Percentiles rank a stretch among this genome's conserved stretches.
Conservation (phyloP, 1,284 basidiomycete genomes). For the Rhodotorula sp. region DNA sequence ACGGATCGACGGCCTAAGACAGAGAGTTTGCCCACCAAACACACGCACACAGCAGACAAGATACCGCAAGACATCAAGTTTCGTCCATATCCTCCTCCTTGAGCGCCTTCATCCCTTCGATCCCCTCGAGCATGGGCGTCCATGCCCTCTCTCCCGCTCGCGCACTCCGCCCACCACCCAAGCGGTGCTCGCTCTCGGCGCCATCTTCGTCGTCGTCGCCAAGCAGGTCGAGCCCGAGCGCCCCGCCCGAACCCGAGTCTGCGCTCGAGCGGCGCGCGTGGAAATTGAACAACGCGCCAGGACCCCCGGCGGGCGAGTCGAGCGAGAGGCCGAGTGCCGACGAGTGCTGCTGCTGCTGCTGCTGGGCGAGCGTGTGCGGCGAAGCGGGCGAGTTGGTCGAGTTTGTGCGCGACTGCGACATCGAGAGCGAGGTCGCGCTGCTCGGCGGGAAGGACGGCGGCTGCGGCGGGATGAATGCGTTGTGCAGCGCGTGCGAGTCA, state of each 20-base stretch:
- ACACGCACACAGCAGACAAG: too few relatives aligned
- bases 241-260: not conserved
- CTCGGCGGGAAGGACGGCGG: conserved; percentile 6
- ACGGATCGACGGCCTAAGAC: too few relatives aligned
- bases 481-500: not conserved
- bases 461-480: conserved; percentile 1
- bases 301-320: not conserved
- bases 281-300: not conserved
- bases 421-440: not conserved
- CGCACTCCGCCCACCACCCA: not conserved
- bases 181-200: not conserved
- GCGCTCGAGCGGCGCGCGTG: not conserved
- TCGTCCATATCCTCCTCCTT: conserved; percentile 20
- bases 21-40: too few relatives aligned
- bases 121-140: conserved; percentile 5
- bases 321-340: not conserved
- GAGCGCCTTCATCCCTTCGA: conserved; percentile 1
- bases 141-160: not conserved
- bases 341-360: not conserved
- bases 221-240: too few relatives aligned
- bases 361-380: too few relatives aligned
- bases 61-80: not conserved
- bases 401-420: not conserved
- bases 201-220: not conserved
- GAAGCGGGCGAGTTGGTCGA: not conserved